Evolutionary conservation across 1,139 yeast species (phyloP), one percentile per base, ranked within the genome.

Genomic region (Suhomyces yuchorum): DNA sequence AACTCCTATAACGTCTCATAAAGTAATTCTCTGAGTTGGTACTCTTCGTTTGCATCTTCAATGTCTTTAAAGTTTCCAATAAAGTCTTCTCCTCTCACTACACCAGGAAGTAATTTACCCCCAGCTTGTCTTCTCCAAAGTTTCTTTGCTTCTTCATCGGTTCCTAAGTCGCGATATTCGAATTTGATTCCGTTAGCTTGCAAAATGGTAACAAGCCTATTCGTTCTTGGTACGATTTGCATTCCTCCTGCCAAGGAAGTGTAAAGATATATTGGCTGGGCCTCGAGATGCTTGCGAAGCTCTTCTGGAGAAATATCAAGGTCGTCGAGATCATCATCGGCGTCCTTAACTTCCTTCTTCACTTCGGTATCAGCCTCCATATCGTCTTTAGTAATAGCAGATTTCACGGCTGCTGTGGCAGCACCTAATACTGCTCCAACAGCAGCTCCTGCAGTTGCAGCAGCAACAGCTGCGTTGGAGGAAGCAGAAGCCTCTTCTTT

Each of bases 221-320:
- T 89, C 34, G 96, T 90, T 57, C 93, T 76, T n/a, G 86, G 80
- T 59, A 85, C 82, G 63, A 91, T 80, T 62, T 87, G 92, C 77
- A 85, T 86, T 1, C 96, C 96, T 28, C 96, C 96, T 0, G 97
- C 96, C 47, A 91, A 74, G 0, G 98, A 92, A 0, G 97, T 89
- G 70, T 77, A 91, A 28, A 92, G 66, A 63, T 84, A 88, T 26
- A 89, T 82, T 4, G 93, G 90, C 57, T 80, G 75, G 9, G 77
- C 59, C 51, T 74, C 75, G 47, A 75, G 65, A 54, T 76, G 77
- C 56, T 71, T 71, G 46, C 77, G 72, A 42, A 75, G 60, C 49
- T 76, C 81, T 55, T 72, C 79, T 6, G 79, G 76, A 2, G 78
- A 70, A 4, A 75, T 59, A 42, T 72, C 73, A 28, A 71, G 63